A percentile compares a stretch with the other conserved stretches of the same genome.
phyloP scores from a whole-genome alignment of 148 eudicot genomes.

The Tetragonia tetragonoides region DNA sequence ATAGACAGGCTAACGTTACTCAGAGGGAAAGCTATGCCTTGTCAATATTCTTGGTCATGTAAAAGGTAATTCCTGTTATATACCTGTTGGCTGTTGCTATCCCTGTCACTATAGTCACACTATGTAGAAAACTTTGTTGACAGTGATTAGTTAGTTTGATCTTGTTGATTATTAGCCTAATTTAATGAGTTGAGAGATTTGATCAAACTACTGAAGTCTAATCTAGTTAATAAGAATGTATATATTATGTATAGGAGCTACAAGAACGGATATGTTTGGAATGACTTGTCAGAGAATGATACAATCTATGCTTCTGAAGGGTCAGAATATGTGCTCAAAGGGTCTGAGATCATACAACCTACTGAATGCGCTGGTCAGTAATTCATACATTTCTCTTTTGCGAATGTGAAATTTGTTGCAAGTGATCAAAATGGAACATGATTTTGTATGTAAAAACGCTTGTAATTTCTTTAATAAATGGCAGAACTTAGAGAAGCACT shows the following conservation, averaged over 20 bases:
- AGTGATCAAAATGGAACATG: neutral
- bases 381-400: neutral
- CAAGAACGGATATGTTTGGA: slow-evolving; percentile 93
- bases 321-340: slow-evolving; percentile 85
- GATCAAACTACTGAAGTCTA: too few species aligned
- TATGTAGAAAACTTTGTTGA: too few species aligned
- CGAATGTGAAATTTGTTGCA: neutral
- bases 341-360: slow-evolving; percentile 56
- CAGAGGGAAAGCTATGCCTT: slow-evolving; percentile 90
- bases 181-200: too few species aligned
- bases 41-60: slow-evolving; percentile 90
- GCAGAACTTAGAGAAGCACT: slow-evolving; percentile 22
- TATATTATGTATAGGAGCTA: slow-evolving; percentile 55
- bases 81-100: neutral
- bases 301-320: slow-evolving; percentile 66
- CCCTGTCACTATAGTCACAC: neutral
- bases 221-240: too few species aligned
- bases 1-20: slow-evolving; percentile 58
- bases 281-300: slow-evolving; percentile 82
- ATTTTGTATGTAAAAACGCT: too few species aligned
- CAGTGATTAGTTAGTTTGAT: too few species aligned
- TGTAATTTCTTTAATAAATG: neutral
- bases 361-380: slow-evolving; percentile 40
- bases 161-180: too few species aligned
- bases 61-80: slow-evolving; percentile 49